Evolutionary conservation across 306 rosid species (phyloP).

Genomic region (Begonia fuchsioides): DNA sequence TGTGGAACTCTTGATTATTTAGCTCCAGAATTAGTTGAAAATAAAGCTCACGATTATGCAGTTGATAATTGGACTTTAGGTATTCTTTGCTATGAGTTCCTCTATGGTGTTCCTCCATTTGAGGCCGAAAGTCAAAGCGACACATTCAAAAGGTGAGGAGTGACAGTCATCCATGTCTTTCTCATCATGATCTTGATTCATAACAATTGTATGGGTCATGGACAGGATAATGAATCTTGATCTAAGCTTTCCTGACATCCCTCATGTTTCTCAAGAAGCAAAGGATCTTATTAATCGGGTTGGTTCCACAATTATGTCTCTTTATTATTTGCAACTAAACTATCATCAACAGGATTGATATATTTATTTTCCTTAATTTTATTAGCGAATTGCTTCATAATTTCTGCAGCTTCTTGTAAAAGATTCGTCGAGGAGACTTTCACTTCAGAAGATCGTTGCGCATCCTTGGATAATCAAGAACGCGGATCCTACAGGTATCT

Average conservation of each 20-base stretch:
- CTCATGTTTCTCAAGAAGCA: conserved; percentile 50
- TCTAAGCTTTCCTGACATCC: conserved; percentile 44
- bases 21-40: conserved; percentile 93
- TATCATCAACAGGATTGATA: background rate
- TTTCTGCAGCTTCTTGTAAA: conserved; percentile 60
- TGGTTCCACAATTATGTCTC: conserved; percentile 8
- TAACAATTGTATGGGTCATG: conserved; percentile 1
- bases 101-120: conserved; percentile 75
- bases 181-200: background rate
- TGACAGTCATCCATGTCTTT: background rate
- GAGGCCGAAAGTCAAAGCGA: conserved; percentile 81
- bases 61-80: conserved; percentile 93
- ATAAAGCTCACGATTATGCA: conserved; percentile 67
- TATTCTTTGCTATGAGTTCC: conserved; percentile 78
- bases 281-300: conserved; percentile 56
- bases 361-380: background rate
- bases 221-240: conserved; percentile 64
- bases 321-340: conserved; percentile 1
- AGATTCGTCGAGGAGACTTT: conserved; percentile 59
- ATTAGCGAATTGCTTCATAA: background rate
- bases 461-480: conserved; percentile 84
- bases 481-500: conserved; percentile 39
- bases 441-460: conserved; percentile 62
- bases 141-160: conserved; percentile 50
- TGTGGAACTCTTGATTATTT: conserved; percentile 89